These are phyloP conservation scores for Termitomyces sp. DNA, from an alignment of 768 basidiomycete species.

Conservation along the genomic window DNA sequence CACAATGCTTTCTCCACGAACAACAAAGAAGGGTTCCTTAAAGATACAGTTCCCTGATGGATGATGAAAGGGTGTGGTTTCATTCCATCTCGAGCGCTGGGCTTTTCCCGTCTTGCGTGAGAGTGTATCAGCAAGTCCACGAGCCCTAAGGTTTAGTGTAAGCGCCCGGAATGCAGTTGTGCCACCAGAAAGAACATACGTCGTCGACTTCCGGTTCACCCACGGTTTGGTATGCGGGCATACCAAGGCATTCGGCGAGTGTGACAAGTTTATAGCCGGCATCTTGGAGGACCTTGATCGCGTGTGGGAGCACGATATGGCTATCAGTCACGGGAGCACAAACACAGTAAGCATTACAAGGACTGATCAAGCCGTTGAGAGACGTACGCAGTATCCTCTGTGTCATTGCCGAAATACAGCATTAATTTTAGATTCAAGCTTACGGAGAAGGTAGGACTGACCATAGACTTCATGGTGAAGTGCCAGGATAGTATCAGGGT, in stretches of 20 bases:
- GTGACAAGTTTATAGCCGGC: slow-evolving; percentile 34
- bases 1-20: no score
- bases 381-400: background rate
- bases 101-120: background rate
- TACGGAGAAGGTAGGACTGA: slow-evolving; percentile 7
- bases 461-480: slow-evolving; percentile 30
- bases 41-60: no score
- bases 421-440: background rate
- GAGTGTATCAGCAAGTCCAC: background rate
- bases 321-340: no score
- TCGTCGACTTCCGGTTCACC: background rate
- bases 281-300: slow-evolving; percentile 20
- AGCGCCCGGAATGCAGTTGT: background rate
- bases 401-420: no score
- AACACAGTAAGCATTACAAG: no score
- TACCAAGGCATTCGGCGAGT: slow-evolving; percentile 32
- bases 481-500: slow-evolving; percentile 24
- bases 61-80: background rate
- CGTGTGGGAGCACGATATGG: slow-evolving; percentile 21
- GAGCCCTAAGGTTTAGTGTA: background rate
- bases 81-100: background rate
- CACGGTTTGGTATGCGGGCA: slow-evolving; percentile 23
- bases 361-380: no score
- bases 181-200: background rate
- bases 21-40: background rate